Conservation (phyloP, 257 asterid species). For the Galeopsis tetrahit region DNA sequence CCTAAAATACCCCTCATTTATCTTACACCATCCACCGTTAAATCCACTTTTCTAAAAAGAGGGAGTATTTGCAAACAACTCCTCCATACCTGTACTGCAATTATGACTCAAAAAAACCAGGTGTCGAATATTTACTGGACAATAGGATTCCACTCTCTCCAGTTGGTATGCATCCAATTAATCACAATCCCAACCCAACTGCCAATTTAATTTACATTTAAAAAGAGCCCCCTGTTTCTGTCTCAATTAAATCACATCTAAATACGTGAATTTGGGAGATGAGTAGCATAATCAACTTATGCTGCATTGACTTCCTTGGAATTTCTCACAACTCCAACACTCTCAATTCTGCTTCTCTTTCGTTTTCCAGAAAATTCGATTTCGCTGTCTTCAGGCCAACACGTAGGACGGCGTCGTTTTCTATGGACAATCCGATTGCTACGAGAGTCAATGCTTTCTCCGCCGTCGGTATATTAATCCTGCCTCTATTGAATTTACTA, state of each 20-base stretch:
- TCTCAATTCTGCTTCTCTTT: conserved; percentile 33
- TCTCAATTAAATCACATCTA: conserved; percentile 25
- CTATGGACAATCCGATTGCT: conserved; percentile 33
- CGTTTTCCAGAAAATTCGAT: conserved; percentile 37
- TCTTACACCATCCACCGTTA: too few relatives aligned
- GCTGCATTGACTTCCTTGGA: conserved; percentile 27
- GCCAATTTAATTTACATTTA: not conserved
- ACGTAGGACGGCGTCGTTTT: conserved; percentile 34
- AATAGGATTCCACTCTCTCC: not conserved
- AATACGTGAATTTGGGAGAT: conserved; percentile 32
- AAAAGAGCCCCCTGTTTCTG: not conserved
- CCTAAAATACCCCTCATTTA: too few relatives aligned
- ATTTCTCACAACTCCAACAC: conserved; percentile 16
- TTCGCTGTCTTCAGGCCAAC: conserved; percentile 21
- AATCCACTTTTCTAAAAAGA: too few relatives aligned
- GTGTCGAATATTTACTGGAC: not conserved
- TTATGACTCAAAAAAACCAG: not conserved
- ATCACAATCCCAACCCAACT: not conserved
- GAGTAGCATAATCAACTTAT: conserved; percentile 35
- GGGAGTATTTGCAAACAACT: too few relatives aligned
- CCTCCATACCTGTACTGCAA: not conserved
- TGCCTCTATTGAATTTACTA: not conserved
- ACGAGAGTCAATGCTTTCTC: conserved; percentile 41
- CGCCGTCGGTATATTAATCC: conserved; percentile 35
- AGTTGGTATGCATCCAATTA: conserved; percentile 27